phyloP scores from a whole-genome alignment of 495 filamentous ascomycete species.

The Poronia punctata region DNA sequence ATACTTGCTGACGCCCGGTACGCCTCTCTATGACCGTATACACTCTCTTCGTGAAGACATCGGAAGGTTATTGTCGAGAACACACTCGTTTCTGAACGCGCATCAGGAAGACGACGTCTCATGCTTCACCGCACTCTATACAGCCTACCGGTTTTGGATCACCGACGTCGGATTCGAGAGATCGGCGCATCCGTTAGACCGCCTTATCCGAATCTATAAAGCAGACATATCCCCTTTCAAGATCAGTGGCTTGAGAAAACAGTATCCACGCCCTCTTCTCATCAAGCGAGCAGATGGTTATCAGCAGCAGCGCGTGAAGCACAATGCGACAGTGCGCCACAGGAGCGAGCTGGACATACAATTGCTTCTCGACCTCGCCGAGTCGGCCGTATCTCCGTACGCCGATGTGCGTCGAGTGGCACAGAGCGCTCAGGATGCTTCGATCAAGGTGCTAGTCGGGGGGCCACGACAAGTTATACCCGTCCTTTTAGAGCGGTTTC shows the following conservation, averaged over 20 bases:
- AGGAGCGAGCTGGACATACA: constrained; percentile 78
- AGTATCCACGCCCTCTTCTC: constrained; percentile 84
- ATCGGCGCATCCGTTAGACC: constrained; percentile 86
- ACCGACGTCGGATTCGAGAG: constrained; percentile 94
- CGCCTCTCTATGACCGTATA: constrained; percentile 60
- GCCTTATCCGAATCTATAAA: constrained; percentile 70
- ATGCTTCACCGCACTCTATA: constrained; percentile 89
- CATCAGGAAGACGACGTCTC: constrained; percentile 93
- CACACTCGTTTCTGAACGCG: constrained; percentile 73
- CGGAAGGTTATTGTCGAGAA: constrained; percentile 72
- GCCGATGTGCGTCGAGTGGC: constrained; percentile 91
- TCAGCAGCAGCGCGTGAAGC: constrained; percentile 83
- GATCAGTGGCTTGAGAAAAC: constrained; percentile 83
- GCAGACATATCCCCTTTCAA: constrained; percentile 89
- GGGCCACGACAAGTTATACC: constrained; percentile 83
- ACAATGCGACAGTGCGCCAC: constrained; percentile 81
- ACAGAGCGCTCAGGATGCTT: constrained; percentile 85
- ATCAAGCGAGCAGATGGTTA: constrained; percentile 89
- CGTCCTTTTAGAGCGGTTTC: constrained; percentile 68
- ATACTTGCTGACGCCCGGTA: constrained; percentile 62
- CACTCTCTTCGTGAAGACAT: constrained; percentile 73
- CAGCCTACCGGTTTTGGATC: constrained; percentile 91
- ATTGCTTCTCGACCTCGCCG: constrained; percentile 78
- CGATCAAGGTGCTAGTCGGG: constrained; percentile 85
- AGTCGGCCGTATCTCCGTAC: constrained; percentile 89